Conservation (phyloP, 164 flowering plant species). For the Tinospora cordifolia region DNA sequence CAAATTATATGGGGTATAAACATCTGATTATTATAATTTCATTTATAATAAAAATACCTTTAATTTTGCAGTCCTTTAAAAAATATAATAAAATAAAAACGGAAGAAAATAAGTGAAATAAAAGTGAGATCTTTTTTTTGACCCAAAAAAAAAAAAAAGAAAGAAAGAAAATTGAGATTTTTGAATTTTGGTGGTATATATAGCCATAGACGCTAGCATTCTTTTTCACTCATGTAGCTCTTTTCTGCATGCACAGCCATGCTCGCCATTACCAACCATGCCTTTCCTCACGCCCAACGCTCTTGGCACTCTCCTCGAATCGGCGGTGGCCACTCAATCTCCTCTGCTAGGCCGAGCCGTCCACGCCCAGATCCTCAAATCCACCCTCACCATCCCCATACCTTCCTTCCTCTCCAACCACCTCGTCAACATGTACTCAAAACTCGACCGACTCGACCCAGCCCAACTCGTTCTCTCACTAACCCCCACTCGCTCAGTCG, state of each 20-base stretch:
- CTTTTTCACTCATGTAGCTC: too few relatives aligned
- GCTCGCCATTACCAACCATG: slow-evolving; percentile 10
- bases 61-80: too few relatives aligned
- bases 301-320: slow-evolving; percentile 41
- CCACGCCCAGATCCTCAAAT: slow-evolving; percentile 57
- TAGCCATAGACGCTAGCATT: too few relatives aligned
- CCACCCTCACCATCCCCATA: slow-evolving; percentile 29
- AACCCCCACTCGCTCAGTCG: slow-evolving; percentile 59
- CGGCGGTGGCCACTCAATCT: slow-evolving; percentile 46
- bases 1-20: too few relatives aligned
- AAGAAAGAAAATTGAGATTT: too few relatives aligned
- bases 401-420: slow-evolving; percentile 61
- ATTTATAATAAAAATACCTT: too few relatives aligned
- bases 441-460: slow-evolving; percentile 57
- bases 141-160: too few relatives aligned
- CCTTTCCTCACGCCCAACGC: slow-evolving; percentile 39
- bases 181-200: too few relatives aligned
- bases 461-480: slow-evolving; percentile 53
- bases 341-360: slow-evolving; percentile 53
- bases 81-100: too few relatives aligned
- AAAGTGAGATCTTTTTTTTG: too few relatives aligned
- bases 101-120: too few relatives aligned
- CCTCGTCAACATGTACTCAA: slow-evolving; percentile 81
- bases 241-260: neutral
- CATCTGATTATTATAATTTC: too few relatives aligned